These are phyloP conservation scores for Rhodamnia argentea DNA, from an alignment of 345 rosid species.

Conservation along the genomic window DNA sequence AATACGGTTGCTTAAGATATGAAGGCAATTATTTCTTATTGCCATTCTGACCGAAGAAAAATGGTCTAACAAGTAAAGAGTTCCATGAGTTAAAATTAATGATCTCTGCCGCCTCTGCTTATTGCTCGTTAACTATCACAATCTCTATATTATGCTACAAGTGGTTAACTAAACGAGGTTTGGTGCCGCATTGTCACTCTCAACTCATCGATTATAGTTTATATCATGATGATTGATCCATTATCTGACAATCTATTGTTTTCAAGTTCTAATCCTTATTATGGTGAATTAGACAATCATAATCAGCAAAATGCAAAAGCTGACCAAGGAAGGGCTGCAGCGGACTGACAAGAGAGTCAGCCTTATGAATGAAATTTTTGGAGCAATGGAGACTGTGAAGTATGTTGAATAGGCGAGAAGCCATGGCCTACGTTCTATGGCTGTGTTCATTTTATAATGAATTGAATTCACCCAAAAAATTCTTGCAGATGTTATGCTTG, in stretches of 20 bases:
- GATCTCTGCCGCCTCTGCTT: neutral
- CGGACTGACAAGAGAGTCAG: constrained; percentile 91
- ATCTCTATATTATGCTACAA: neutral
- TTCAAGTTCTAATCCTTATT: neutral
- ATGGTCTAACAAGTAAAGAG: neutral
- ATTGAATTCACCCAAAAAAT: neutral
- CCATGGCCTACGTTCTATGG: neutral
- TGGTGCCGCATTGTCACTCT: neutral
- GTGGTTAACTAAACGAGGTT: neutral
- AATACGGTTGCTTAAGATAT: neutral
- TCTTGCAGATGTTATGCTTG: constrained; percentile 79
- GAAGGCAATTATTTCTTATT: neutral
- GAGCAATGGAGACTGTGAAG: constrained; percentile 95
- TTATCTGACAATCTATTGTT: neutral
- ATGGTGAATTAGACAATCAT: constrained; percentile 45
- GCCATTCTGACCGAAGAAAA: neutral
- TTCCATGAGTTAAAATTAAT: neutral
- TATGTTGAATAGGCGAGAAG: constrained; percentile 26
- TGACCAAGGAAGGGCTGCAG: constrained; percentile 84
- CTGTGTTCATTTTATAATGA: neutral
- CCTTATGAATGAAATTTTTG: constrained; percentile 81
- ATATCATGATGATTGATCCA: neutral
- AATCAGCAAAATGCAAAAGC: constrained; percentile 80
- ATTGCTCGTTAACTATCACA: neutral
- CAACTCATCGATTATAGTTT: neutral